phyloP scores from a whole-genome alignment of 305 asterid genomes.

The Solanum hybrid region DNA sequence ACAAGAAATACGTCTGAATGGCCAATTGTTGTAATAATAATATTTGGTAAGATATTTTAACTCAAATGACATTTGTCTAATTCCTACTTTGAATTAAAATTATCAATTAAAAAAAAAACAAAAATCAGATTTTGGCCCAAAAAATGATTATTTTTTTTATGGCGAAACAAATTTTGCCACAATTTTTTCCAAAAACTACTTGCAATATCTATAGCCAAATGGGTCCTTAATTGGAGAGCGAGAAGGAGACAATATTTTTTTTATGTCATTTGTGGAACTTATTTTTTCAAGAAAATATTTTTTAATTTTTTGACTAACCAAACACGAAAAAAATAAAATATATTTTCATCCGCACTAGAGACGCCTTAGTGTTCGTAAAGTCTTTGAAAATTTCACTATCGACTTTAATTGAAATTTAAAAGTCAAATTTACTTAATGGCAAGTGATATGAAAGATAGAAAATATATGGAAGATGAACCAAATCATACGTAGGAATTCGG shows the following conservation, averaged over 20 bases:
- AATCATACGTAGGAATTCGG: neutral
- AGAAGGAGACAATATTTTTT: neutral
- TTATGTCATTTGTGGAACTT: neutral
- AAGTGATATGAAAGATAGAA: neutral
- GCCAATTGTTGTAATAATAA: neutral
- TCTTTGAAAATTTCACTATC: neutral
- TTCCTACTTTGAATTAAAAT: neutral
- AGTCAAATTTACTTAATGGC: neutral
- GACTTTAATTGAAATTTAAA: neutral
- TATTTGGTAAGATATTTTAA: neutral
- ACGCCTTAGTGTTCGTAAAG: neutral
- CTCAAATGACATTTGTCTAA: neutral
- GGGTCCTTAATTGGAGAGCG: neutral
- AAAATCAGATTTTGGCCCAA: neutral
- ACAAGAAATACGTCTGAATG: neutral
- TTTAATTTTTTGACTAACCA: fast-evolving
- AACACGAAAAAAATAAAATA: neutral
- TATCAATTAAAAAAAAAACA: neutral
- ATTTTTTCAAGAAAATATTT: neutral
- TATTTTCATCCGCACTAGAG: neutral
- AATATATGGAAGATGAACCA: neutral
- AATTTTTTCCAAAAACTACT: neutral
- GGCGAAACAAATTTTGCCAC: neutral
- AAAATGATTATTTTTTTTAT: neutral
- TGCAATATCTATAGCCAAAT: neutral